Percentiles rank a stretch among this genome's conserved stretches.
phyloP scores from a whole-genome alignment of 2,329 filamentous ascomycete genomes.

The Zelopaecilomyces penicillatus region DNA sequence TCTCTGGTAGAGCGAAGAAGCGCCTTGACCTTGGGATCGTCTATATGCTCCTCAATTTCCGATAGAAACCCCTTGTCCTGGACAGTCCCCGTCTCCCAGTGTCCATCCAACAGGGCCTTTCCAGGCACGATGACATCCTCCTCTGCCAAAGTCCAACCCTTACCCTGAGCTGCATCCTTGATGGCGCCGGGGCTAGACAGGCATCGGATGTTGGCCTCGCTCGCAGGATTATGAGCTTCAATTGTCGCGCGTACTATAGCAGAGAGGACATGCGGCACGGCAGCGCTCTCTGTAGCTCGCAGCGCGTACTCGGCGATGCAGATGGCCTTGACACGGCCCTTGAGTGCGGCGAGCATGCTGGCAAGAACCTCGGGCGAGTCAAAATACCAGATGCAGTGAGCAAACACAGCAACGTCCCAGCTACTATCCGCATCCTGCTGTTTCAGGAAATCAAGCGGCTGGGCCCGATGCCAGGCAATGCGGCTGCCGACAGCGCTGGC shows the following conservation, averaged over 20 bases:
- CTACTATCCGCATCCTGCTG: slow-evolving; percentile 11
- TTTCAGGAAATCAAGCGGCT: slow-evolving; percentile 27
- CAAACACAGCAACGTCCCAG: slow-evolving; percentile 40
- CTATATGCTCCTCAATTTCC: slow-evolving; percentile 22
- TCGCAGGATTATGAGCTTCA: slow-evolving; percentile 31
- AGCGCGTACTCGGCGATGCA: slow-evolving; percentile 21
- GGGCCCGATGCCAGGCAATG: slow-evolving; percentile 35
- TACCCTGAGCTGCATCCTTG: slow-evolving; percentile 22
- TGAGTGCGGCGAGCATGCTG: slow-evolving; percentile 14
- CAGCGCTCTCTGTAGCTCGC: slow-evolving; percentile 26
- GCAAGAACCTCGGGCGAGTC: slow-evolving; percentile 22
- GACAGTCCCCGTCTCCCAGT: slow-evolving; percentile 35
- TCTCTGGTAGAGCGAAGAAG: slow-evolving; percentile 23
- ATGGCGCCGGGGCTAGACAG: slow-evolving; percentile 35
- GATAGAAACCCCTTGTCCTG: slow-evolving; percentile 22
- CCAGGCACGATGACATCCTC: slow-evolving; percentile 29
- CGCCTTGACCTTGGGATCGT: slow-evolving; percentile 18
- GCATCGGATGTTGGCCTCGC: slow-evolving; percentile 38
- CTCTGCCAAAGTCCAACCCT: slow-evolving; percentile 28
- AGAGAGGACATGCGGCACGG: slow-evolving; percentile 43
- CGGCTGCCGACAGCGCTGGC: slow-evolving; percentile 28
- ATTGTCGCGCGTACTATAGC: slow-evolving; percentile 34
- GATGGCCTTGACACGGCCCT: slow-evolving; percentile 12
- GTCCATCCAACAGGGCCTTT: slow-evolving; percentile 34
- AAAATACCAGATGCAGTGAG: slow-evolving; percentile 49